Evolutionary conservation across 139 green algal species (phyloP), one percentile per base, ranked within the genome.

Genomic region (Chlamydomonas applanata): DNA sequence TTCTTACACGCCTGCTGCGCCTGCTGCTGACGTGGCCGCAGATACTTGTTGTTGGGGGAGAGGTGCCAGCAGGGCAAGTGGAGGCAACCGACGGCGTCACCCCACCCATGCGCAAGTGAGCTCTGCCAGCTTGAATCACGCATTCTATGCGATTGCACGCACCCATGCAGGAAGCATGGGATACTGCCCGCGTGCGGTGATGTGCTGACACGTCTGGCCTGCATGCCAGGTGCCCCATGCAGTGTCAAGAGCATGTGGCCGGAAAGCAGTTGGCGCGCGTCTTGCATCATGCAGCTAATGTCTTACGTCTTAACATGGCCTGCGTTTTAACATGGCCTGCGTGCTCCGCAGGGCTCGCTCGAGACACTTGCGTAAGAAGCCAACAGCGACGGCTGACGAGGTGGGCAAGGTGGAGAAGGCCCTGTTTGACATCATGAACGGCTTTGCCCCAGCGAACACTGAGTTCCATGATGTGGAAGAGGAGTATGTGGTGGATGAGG

Each of bases 391-490:
- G 11, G 40, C 40, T 49, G 40, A 49, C 40, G 40, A 49, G 11
- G 72, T 83, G 57, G 22, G 69, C 14, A 69, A 75, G 32, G 83
- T 92, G 72, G 89, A 94, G 80, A 72, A 79, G 4, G 80, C 88
- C 44, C 59, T 94, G 32, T 75, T 93, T 22, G 71, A 70, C 19
- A 89, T 93, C 34, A 74, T 93, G 33, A 81, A 87, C 70, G 85
- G 85, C 13, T 81, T 79, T 19, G 91, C 92, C 0, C 90, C 91
- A 0, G 75, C 85, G 25, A 88, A 88, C 35, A 85, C 78, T 27
- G 80, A 81, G 34, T 93, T 94, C 75, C 77, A 86, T 49, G 92
- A 97, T 71, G 63, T 86, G 27, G 92, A 96, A 72, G 92, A 97
- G 79, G 88, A 95, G 78, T 97, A 78, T 29, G 74, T 90, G 33